Evolutionary conservation across 2,329 filamentous ascomycete genomes (phyloP), one percentile per base, ranked within the genome.

Genomic region (Camillea tinctor): DNA sequence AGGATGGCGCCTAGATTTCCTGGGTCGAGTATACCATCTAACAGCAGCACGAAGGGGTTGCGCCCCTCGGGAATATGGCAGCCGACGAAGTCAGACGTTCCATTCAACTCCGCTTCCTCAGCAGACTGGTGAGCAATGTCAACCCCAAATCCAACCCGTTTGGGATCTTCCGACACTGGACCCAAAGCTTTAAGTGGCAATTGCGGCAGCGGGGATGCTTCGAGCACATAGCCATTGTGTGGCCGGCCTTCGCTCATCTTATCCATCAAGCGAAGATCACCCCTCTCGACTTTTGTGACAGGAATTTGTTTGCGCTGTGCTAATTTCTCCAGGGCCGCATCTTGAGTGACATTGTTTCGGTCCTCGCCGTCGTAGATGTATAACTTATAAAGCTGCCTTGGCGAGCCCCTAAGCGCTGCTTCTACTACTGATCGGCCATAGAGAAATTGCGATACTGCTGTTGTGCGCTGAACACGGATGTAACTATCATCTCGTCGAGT

Each of bases 1-100:
- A 98, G 82, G 61, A 98, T 94, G 21, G 88, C 92, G 50, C 95
- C 95, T 0, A 98, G 79, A 71, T 99, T 99, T 23, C 92, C 93
- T 0, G 93, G 90, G 70, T 99, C 94, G 9, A 92, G 77, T 44
- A 96, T 88, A 57, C 89, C 85, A 67, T 95, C 89, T 1, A 95
- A 79, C 30, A 94, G 77, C 1, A 96, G 78, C 8, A 96, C 80
- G 26, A 96, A 81, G 0, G 92, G 92, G 55, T 88, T 84, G 57
- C 85, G 68, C 71, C 70, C n/a, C 71, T 69, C 23, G 73, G 73
- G 58, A 77, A 80, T 21, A 66, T 67, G 50, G 63, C 66, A 63
- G 57, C 62, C 26, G 52, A 82, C 68, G 63, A 91, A 86, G 1
- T 77, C 73, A 17, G 84, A 77, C 0, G 77, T 82, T 23, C 92